Evolutionary conservation across 2,329 filamentous ascomycete species (phyloP), one percentile per base, ranked within the genome.

Genomic region (Aureobasidium vineae): DNA sequence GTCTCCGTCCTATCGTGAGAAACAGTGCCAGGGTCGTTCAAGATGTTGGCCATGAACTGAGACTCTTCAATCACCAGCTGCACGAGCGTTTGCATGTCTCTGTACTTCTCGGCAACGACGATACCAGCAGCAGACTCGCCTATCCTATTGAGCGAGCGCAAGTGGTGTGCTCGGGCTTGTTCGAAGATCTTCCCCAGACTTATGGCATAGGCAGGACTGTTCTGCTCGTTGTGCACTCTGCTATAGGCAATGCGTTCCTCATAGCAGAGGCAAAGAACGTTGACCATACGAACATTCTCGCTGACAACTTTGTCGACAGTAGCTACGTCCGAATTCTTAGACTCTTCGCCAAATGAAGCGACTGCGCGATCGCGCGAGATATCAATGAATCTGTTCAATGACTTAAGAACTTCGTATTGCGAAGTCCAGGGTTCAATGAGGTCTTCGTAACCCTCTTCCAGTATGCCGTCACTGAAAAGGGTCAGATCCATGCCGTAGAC

Each of bases 361-460:
- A 77, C 73, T 1, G 79, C 76, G 23, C 78, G 70, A 23, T 77
- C 75, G 19, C 80, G 79, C 23, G 79, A 78, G 11, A 79, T 71
- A 26, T 78, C 70, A n/a, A 79, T 72, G 31, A 82, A 74, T 40
- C 74, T 65, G 71, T 73, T 57, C 6, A 73, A 70, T 5, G 77
- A 74, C 57, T 76, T 76, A 53, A 82, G 76, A 38, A 82, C 76
- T 52, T 78, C 78, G 65, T 78, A 73, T 1, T 85, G 86, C 19
- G 91, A 92, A 0, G 93, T 97, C 95, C 95, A 99, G 52, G 93
- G 90, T 68, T 91, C 88, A 0, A 89, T 86, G 10, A 97, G 82
- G 13, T 83, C 85, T 23, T 88, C 83, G 50, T 73, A 76, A 52
- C 86, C 85, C 19, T 83, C 79, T 26, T 76, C 73, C 5, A 83